Evolutionary conservation across 805 yeast species (phyloP).

Genomic region (Kluyveromyces aestuarii): DNA sequence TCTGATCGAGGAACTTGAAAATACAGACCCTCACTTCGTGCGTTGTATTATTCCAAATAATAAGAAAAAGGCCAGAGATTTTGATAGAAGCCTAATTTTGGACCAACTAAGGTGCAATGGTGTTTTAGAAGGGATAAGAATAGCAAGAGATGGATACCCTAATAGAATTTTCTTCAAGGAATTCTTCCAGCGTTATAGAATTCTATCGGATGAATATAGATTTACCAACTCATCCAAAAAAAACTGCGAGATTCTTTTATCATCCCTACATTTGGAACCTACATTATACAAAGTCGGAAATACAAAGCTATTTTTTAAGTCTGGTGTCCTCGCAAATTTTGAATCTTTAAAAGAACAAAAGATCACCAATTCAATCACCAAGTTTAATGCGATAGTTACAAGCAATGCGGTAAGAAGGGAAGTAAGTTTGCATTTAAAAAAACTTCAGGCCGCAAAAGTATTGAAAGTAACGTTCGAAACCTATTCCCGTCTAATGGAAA

Average conservation of each 20-base stretch:
- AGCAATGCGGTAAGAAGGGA: constrained; percentile 52
- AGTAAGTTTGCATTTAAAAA: constrained; percentile 41
- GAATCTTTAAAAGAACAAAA: constrained; percentile 69
- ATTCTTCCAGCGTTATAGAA: constrained; percentile 64
- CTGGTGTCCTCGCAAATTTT: constrained; percentile 87
- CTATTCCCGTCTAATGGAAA: constrained; percentile 39
- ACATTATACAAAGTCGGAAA: constrained; percentile 82
- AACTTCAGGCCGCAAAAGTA: constrained; percentile 61
- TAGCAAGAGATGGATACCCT: constrained; percentile 95
- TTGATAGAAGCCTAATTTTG: constrained; percentile 69
- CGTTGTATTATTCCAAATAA: constrained; percentile 91
- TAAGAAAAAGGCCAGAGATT: constrained; percentile 55
- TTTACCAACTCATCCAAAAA: constrained; percentile 44
- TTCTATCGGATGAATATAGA: constrained; percentile 46
- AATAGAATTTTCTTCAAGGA: constrained; percentile 80
- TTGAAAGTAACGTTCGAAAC: constrained; percentile 52
- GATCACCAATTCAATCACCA: constrained; percentile 44
- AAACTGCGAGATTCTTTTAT: constrained; percentile 59
- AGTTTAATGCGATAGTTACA: constrained; percentile 54
- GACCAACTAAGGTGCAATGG: constrained; percentile 94
- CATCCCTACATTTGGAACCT: constrained; percentile 60
- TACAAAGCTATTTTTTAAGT: constrained; percentile 88
- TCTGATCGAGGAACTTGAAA: constrained; percentile 60
- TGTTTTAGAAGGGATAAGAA: constrained; percentile 94
- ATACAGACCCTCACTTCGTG: constrained; percentile 93